These are phyloP conservation scores for Rosa persica DNA, from an alignment of 306 rosid genomes.

Conservation along the genomic window DNA sequence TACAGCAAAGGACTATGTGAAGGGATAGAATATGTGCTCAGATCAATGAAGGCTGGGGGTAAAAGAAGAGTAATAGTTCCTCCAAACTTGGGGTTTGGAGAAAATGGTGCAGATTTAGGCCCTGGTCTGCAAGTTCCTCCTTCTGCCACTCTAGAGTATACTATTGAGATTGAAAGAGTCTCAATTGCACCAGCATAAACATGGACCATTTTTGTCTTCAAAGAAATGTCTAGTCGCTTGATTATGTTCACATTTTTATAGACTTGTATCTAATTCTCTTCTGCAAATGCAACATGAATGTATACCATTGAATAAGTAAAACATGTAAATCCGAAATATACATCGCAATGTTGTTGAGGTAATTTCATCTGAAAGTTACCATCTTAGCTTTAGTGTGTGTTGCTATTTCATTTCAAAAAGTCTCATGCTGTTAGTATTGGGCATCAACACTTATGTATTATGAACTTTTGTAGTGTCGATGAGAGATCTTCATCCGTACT, in stretches of 20 bases:
- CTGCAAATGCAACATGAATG: background rate
- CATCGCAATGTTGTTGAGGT: background rate
- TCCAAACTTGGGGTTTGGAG: slow-evolving; percentile 71
- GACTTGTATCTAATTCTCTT: background rate
- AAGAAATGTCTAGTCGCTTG: background rate
- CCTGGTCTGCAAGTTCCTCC: slow-evolving; percentile 74
- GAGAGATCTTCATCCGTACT: no score
- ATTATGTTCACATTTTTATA: background rate
- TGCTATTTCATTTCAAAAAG: background rate
- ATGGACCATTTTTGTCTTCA: background rate
- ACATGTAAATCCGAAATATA: background rate
- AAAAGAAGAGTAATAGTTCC: slow-evolving; percentile 74
- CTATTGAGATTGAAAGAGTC: slow-evolving; percentile 79
- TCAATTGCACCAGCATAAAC: slow-evolving; percentile 82
- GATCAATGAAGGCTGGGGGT: slow-evolving; percentile 84
- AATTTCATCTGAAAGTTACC: background rate
- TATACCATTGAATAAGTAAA: background rate
- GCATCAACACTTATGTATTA: no score
- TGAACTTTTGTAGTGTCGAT: no score
- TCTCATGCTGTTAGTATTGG: background rate
- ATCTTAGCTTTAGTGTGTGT: background rate
- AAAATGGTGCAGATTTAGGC: slow-evolving; percentile 83
- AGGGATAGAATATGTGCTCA: slow-evolving; percentile 71
- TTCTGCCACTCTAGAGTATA: slow-evolving; percentile 70
- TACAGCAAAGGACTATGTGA: slow-evolving; percentile 89